Percentiles rank a stretch among this genome's conserved stretches.
Conservation (phyloP, 768 basidiomycete species). For the Auricularia heimuer region DNA sequence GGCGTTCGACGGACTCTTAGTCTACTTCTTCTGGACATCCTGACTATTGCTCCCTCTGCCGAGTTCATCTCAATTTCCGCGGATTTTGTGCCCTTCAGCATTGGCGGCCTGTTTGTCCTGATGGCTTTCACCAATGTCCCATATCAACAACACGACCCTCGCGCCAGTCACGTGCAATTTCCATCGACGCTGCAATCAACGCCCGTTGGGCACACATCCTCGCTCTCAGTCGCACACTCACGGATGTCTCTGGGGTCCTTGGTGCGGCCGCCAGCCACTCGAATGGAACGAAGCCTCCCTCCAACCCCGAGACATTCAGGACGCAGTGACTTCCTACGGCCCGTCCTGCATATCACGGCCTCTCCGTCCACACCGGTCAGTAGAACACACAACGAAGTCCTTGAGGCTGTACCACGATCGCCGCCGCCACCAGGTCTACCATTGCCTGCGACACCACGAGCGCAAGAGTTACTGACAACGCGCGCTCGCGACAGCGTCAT, state of each 20-base stretch:
- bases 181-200: neutral
- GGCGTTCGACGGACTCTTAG: slow-evolving; percentile 26
- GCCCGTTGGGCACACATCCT: neutral
- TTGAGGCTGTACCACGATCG: too few species aligned
- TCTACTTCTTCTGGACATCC: slow-evolving; percentile 33
- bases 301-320: neutral
- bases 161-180: neutral
- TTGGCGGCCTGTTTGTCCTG: slow-evolving; percentile 33
- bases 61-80: slow-evolving; percentile 26
- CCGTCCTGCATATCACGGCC: neutral
- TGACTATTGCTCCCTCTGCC: slow-evolving; percentile 30
- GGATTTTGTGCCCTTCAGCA: slow-evolving; percentile 32
- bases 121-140: neutral
- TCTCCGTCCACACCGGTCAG: too few species aligned
- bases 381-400: too few species aligned
- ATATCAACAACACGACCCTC: neutral
- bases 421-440: too few species aligned
- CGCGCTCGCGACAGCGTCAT: neutral
- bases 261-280: neutral
- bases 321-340: neutral
- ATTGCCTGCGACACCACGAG: neutral
- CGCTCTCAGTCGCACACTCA: neutral
- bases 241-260: slow-evolving; percentile 1
- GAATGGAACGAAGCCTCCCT: neutral
- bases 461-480: neutral